A percentile compares a stretch with the other conserved stretches of the same genome.
Evolutionary conservation across 2,329 filamentous ascomycete species (phyloP).

Genomic region (Colletotrichum cuscutae): DNA sequence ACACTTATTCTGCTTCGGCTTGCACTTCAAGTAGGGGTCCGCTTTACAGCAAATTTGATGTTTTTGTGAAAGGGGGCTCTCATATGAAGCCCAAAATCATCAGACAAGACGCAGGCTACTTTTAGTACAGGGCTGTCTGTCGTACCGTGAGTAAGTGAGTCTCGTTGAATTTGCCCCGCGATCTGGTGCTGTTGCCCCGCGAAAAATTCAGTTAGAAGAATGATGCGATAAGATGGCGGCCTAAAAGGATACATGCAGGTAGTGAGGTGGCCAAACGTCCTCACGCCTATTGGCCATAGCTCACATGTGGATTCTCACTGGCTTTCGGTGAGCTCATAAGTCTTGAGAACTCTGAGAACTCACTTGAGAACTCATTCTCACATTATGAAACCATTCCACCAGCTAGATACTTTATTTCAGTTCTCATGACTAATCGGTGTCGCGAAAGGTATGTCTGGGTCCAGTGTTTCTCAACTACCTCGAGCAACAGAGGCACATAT

Average conservation of each 20-base stretch:
- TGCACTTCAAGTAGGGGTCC: neutral
- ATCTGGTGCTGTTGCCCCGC: conserved; percentile 15
- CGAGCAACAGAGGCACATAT: neutral
- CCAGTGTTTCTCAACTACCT: neutral
- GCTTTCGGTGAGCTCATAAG: neutral
- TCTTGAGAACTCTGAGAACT: neutral
- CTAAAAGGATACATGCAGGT: conserved; percentile 14
- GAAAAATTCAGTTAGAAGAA: conserved; percentile 33
- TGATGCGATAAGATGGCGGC: conserved; percentile 17
- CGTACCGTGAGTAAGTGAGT: conserved; percentile 1
- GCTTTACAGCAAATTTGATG: neutral
- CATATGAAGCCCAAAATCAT: neutral
- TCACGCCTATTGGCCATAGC: neutral
- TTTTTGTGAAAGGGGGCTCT: neutral
- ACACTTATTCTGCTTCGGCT: neutral
- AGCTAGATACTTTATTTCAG: neutral
- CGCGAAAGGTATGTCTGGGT: neutral
- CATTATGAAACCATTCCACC: neutral
- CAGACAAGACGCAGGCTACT: neutral
- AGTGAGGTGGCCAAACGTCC: neutral
- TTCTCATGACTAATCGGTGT: no score
- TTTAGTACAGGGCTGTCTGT: neutral
- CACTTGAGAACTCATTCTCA: neutral
- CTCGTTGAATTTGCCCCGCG: conserved; percentile 21
- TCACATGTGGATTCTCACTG: neutral